Base-by-base conservation (phyloP, 1,284 basidiomycete species). In the Boletus sp. region DNA sequence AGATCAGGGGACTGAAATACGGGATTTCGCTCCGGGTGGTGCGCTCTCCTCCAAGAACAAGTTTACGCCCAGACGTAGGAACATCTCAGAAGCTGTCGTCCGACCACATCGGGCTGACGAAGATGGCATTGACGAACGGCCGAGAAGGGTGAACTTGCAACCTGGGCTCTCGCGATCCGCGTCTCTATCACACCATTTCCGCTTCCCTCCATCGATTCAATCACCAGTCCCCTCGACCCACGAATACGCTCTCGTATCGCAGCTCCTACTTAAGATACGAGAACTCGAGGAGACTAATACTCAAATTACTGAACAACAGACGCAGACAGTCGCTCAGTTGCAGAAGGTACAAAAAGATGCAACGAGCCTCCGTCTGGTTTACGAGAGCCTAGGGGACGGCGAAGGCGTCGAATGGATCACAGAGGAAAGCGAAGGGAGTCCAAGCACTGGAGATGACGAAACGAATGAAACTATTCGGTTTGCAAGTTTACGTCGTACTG, bases 231-330 rank as follows among this genome's bases (percentile, higher is more conserved):
- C 53, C 10, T 40, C 50, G 23, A 55, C 54, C 3, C 59, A 65
- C 32, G 74, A 88, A 56, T 75, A 77, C 23, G 74, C 75, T 12
- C 70, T 91, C 44, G 76, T 92, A 13, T 72, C 80, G 1, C 83
- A 89, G 61, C 76, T 93, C 4, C 66, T 91, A 26, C 59, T 70
- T n/a, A 92, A 91, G 68, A 85, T 93, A 43, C 72, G 77, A 23
- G 90, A 93, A 61, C 72, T 93, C 0, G 85, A 91, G 60, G 73
- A 84, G 48, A 77, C 87, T 10, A 90, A 95, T 60, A 55, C 73
- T 14, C 74, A 78, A 53, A 89, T 94, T 52, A 69, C 81, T 37
- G 71, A 77, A 51, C 79, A 90, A 61, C 85, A 91, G 59, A 65
- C 66, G 1, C 75, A 78, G 51, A 85, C 88, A 1, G 70, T 76